Evolutionary conservation across 495 filamentous ascomycete species (phyloP), one percentile per base, ranked within the genome.

Genomic region (Neurospora sp.): DNA sequence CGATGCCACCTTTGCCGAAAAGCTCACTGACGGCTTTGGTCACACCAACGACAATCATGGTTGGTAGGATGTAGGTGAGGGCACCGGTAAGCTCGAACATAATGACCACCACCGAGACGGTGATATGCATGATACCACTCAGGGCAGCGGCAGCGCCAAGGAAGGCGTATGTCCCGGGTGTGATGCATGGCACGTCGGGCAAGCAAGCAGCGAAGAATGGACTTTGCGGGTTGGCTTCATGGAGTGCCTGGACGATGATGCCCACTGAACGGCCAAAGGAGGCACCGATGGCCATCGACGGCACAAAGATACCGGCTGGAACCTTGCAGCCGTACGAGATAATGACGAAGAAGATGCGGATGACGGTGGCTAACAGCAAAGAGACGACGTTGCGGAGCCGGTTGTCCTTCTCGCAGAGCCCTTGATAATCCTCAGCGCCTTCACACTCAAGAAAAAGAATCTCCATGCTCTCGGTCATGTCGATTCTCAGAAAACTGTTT

Each of bases 391-490:
- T 95, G 8, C 82, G 79, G 89, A 92, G 93, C 27, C 94, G 88
- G 73, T 92, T 91, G 40, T 80, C 88, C 84, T 75, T 70, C 85
- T 98, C 91, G 90, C 96, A 99, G 68, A 99, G 87, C 1, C 92
- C 94, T 69, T 95, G 87, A 76, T 98, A 98, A 76, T 98, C 93
- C 81, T 97, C 92, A 17, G 87, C 90, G 31, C 94, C 95, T 80
- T 97, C 94, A 77, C 96, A 99, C 82, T 99, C 96, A 14, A 90
- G 86, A 80, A 99, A 99, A 3, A 99, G 84, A 73, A 97, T 97
- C 80, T 98, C 94, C 96, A 99, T 98, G 83, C 93, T 97, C 82
- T 97, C 94, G 0, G 96, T 98, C 96, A 99, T 98, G 81, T 99
- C 97, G 77, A 99, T 98, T 74, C 92, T 88, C 69, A 99, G 80